Conservation (phyloP, 1,284 basidiomycete genomes). For the Boletus smithii region DNA sequence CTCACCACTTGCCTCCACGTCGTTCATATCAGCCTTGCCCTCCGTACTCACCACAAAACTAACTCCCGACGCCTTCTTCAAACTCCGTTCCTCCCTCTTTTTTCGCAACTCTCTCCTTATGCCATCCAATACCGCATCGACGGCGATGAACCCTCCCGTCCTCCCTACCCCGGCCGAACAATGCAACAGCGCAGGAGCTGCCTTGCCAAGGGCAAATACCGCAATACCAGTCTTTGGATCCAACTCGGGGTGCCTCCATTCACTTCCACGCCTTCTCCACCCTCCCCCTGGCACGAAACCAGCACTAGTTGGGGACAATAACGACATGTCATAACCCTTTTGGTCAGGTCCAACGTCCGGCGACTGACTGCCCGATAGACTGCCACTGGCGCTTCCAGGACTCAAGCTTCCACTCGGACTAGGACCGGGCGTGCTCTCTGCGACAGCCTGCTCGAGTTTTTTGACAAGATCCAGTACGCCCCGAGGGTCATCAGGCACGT, state of each 20-base stretch:
- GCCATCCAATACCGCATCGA: constrained; percentile 83
- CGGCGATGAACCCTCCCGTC: constrained; percentile 88
- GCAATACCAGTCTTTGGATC: constrained; percentile 53
- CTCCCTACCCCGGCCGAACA: constrained; percentile 91
- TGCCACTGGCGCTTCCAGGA: constrained; percentile 19
- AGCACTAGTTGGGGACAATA: constrained; percentile 18
- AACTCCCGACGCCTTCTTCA: constrained; percentile 3
- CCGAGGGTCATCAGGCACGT: constrained; percentile 80
- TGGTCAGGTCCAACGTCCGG: constrained; percentile 12
- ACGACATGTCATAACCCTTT: constrained; percentile 3
- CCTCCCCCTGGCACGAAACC: constrained; percentile 10
- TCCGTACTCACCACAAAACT: background rate
- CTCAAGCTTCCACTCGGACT: constrained; percentile 30
- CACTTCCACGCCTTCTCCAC: constrained; percentile 22
- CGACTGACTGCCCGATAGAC: constrained; percentile 17
- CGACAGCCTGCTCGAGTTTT: constrained; percentile 52
- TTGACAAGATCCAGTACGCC: constrained; percentile 72
- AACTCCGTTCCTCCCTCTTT: constrained; percentile 17
- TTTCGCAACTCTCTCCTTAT: constrained; percentile 61
- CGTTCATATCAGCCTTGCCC: background rate
- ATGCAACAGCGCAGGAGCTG: constrained; percentile 63
- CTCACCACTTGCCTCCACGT: constrained; percentile 1
- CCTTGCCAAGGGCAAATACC: constrained; percentile 43
- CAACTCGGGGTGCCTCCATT: constrained; percentile 34
- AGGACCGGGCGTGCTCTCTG: constrained; percentile 41